A percentile compares a stretch with the other conserved stretches of the same genome.
Evolutionary conservation across 768 basidiomycete genomes (phyloP).

Genomic region (Calocera viscosa): DNA sequence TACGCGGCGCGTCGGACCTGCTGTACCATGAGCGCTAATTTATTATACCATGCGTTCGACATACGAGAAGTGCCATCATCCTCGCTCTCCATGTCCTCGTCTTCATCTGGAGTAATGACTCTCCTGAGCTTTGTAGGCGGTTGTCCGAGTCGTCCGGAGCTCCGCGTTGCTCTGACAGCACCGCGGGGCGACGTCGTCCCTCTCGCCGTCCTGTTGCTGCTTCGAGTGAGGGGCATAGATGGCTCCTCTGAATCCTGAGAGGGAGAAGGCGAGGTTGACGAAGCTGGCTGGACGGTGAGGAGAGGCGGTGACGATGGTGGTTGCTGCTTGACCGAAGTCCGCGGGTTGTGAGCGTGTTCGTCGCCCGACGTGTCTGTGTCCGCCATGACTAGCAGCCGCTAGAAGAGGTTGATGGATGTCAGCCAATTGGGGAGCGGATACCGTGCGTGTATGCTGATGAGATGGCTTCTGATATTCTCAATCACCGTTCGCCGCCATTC

Average conservation of each 20-base stretch:
- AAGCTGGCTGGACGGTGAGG: neutral
- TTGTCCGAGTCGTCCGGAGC: neutral
- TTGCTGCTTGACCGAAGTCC: neutral
- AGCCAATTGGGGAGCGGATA: neutral
- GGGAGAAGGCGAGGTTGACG: neutral
- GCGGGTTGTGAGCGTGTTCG: neutral
- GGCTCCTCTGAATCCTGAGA: neutral
- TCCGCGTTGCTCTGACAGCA: neutral
- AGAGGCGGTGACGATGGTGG: neutral
- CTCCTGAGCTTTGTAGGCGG: neutral
- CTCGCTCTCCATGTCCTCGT: neutral
- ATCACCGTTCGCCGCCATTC: slow-evolving; percentile 4
- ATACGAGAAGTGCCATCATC: neutral
- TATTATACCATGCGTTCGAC: neutral
- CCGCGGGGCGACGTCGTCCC: neutral
- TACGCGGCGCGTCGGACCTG: neutral
- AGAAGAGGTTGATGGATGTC: neutral
- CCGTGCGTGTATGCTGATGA: neutral
- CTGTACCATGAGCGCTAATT: neutral
- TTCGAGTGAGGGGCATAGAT: neutral
- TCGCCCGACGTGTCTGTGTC: neutral
- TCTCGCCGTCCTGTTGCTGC: neutral
- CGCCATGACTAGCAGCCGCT: neutral
- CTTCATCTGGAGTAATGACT: slow-evolving; percentile 3
- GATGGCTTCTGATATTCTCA: slow-evolving; percentile 8